Evolutionary conservation across 805 yeast genomes (phyloP).

Genomic region (Suhomyces vadensis): DNA sequence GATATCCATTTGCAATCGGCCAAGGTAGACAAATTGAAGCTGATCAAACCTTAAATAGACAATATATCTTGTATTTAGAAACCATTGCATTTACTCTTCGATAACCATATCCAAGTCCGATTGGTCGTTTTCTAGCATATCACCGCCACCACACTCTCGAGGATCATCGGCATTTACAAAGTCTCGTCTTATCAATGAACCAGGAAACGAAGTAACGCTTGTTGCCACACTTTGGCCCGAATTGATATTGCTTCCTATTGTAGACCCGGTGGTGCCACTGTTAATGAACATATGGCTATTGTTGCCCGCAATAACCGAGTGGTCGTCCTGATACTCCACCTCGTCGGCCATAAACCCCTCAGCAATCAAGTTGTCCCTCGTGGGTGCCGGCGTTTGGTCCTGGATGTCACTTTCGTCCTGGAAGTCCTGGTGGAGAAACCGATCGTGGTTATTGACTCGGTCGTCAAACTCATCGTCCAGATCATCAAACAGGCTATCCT

Average conservation of each 20-base stretch:
- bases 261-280: constrained; percentile 13
- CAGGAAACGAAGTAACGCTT: constrained; percentile 20
- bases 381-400: constrained; percentile 2
- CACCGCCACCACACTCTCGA: constrained; percentile 9
- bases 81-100: constrained; percentile 24
- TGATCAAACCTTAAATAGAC: background rate
- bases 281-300: constrained; percentile 19
- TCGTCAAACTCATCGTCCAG: background rate
- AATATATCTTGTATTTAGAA: background rate
- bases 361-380: constrained; percentile 20
- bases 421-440: background rate
- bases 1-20: constrained; percentile 80
- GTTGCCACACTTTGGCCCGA: constrained; percentile 18
- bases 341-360: constrained; percentile 51
- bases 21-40: constrained; percentile 58
- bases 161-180: background rate
- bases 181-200: constrained; percentile 9
- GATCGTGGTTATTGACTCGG: background rate
- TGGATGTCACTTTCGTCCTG: background rate
- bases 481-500: constrained; percentile 4
- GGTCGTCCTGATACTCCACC: constrained; percentile 47
- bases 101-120: constrained; percentile 47
- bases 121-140: constrained; percentile 23
- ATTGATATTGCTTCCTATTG: constrained; percentile 13
- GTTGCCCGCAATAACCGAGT: constrained; percentile 23